These are phyloP conservation scores for Podila clonocystis DNA, from an alignment of 192 early-diverging fungal species.

Conservation along the genomic window DNA sequence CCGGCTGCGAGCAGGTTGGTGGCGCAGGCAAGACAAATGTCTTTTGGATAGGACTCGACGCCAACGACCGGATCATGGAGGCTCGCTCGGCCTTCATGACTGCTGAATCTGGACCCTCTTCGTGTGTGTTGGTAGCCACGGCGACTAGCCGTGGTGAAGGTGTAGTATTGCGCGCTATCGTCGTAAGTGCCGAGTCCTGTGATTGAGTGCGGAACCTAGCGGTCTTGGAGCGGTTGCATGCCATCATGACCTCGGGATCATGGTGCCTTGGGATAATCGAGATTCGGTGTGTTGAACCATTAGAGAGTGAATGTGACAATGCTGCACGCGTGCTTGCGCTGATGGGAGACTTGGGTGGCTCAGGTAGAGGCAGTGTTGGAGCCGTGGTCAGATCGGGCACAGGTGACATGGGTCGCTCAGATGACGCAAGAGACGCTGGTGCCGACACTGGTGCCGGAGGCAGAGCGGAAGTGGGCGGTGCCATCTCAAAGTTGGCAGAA, in stretches of 20 bases:
- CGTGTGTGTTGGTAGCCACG: neutral
- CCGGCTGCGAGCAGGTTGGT: slow-evolving; percentile 17
- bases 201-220: slow-evolving; percentile 26
- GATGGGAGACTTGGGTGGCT: slow-evolving; percentile 7
- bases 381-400: slow-evolving; percentile 12
- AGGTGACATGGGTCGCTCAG: slow-evolving; percentile 30
- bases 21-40: slow-evolving; percentile 14
- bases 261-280: slow-evolving; percentile 42
- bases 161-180: slow-evolving; percentile 1
- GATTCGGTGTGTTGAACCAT: slow-evolving; percentile 32
- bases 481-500: neutral
- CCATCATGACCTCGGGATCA: slow-evolving; percentile 30
- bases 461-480: neutral
- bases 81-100: slow-evolving; percentile 2
- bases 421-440: neutral
- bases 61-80: neutral
- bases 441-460: neutral
- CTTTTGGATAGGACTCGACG: neutral
- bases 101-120: neutral
- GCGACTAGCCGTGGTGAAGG: slow-evolving; percentile 20
- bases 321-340: slow-evolving; percentile 3
- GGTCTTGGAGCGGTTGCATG: slow-evolving; percentile 7
- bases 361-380: slow-evolving; percentile 31
- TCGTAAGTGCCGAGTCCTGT: slow-evolving; percentile 18
- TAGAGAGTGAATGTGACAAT: slow-evolving; percentile 27